Conservation (phyloP, 352 stramenopile genomes). For the Pelagophyceae sp. region DNA sequence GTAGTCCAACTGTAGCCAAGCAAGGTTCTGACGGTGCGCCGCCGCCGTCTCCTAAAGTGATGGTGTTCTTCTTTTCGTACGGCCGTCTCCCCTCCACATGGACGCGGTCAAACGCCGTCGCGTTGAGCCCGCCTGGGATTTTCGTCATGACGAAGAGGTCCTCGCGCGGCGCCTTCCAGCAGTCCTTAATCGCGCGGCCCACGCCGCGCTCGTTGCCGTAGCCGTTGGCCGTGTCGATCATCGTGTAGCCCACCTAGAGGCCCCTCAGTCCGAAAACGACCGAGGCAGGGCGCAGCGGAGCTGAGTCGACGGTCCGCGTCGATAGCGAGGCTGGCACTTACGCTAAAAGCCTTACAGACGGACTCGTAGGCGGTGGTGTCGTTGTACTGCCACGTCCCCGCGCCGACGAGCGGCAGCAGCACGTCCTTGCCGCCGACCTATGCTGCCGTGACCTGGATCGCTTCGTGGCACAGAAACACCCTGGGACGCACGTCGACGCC, state of each 20-base stretch:
- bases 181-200: constrained; percentile 38
- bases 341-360: too few relatives aligned
- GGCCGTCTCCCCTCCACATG: too few relatives aligned
- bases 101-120: too few relatives aligned
- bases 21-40: constrained; percentile 35
- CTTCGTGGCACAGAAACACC: too few relatives aligned
- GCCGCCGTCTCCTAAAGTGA: constrained; percentile 16
- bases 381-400: constrained; percentile 49
- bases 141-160: constrained; percentile 50
- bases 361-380: constrained; percentile 40
- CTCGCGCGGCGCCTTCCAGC: constrained; percentile 28
- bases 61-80: too few relatives aligned
- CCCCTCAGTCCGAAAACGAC: too few relatives aligned
- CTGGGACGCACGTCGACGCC: too few relatives aligned
- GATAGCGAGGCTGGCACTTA: too few relatives aligned
- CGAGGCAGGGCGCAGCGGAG: too few relatives aligned
- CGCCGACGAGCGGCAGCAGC: constrained; percentile 29
- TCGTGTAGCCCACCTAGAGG: constrained; percentile 37
- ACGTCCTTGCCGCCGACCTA: too few relatives aligned
- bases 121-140: constrained; percentile 40
- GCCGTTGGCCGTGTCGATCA: constrained; percentile 43
- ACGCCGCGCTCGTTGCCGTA: constrained; percentile 46
- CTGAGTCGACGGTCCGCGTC: neutral
- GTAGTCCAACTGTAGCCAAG: constrained; percentile 40
- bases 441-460: too few relatives aligned